A percentile compares a stretch with the other conserved stretches of the same genome.
phyloP scores from a whole-genome alignment of 2,329 filamentous ascomycete species.

The Fusarium fracticaudum region DNA sequence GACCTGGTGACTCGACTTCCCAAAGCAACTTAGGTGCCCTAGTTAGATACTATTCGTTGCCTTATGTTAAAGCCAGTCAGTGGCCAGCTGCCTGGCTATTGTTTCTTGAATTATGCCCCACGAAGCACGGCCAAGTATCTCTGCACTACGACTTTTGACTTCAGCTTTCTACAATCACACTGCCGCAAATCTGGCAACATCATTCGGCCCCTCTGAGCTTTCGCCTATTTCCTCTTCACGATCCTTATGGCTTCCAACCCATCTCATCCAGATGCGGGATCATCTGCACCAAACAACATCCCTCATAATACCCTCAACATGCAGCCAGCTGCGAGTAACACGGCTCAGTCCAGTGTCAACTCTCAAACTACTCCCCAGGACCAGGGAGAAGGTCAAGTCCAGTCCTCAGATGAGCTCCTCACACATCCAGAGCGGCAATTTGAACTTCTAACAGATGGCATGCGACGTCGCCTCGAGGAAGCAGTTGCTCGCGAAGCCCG shows the following conservation, averaged over 20 bases:
- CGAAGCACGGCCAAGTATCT: background rate
- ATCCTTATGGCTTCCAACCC: constrained; percentile 8
- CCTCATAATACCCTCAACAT: background rate
- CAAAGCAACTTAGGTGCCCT: background rate
- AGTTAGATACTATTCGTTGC: background rate
- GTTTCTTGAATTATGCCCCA: background rate
- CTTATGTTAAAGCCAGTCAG: background rate
- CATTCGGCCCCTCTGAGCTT: too few species aligned
- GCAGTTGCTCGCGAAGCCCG: constrained; percentile 6
- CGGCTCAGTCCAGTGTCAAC: background rate
- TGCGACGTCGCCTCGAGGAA: constrained; percentile 22
- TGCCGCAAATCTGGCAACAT: background rate
- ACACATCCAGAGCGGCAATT: constrained; percentile 4
- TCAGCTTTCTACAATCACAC: background rate
- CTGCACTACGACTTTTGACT: background rate
- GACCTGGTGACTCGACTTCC: background rate
- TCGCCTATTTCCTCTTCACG: background rate
- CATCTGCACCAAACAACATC: background rate
- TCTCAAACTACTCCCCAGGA: background rate
- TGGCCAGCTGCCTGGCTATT: background rate
- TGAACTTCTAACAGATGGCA: constrained; percentile 1
- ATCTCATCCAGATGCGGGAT: background rate
- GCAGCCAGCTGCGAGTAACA: background rate
- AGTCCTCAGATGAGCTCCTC: background rate
- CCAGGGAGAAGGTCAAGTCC: background rate